phyloP scores from a whole-genome alignment of 2,329 filamentous ascomycete genomes.

The Botryotinia calthae region DNA sequence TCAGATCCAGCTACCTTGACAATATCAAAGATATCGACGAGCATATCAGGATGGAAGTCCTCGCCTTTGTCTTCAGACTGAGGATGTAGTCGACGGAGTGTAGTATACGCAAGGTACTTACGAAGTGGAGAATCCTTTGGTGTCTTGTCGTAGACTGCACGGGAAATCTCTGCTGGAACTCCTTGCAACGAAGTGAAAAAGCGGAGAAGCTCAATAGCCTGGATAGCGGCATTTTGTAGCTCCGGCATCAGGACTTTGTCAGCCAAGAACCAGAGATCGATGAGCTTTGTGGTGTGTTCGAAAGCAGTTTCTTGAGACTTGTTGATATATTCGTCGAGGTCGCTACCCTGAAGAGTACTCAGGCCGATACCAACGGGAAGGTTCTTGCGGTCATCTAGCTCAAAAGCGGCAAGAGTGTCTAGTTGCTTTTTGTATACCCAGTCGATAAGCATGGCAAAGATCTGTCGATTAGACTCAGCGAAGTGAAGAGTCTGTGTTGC shows the following conservation, averaged over 20 bases:
- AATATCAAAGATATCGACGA: background rate
- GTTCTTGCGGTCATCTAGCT: background rate
- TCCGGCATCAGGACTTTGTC: conserved; percentile 7
- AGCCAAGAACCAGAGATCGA: conserved; percentile 5
- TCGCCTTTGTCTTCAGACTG: background rate
- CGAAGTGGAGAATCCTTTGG: background rate
- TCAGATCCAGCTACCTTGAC: background rate
- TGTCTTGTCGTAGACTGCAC: background rate
- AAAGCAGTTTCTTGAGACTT: background rate
- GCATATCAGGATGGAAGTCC: background rate
- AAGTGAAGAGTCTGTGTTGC: conserved; percentile 3
- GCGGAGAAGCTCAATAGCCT: background rate
- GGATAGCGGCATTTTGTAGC: background rate
- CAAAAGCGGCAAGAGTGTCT: background rate
- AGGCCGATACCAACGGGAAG: background rate
- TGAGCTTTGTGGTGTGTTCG: background rate
- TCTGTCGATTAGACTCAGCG: background rate
- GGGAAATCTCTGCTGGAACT: background rate
- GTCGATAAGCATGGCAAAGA: background rate
- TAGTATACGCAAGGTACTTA: background rate
- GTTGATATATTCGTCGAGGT: background rate
- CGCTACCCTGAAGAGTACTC: background rate
- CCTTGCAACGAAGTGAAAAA: conserved; percentile 3
- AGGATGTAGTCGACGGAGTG: conserved; percentile 1
- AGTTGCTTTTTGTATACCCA: background rate